phyloP scores from a whole-genome alignment of 1,139 yeast species.

The Taphrina flavorubra region DNA sequence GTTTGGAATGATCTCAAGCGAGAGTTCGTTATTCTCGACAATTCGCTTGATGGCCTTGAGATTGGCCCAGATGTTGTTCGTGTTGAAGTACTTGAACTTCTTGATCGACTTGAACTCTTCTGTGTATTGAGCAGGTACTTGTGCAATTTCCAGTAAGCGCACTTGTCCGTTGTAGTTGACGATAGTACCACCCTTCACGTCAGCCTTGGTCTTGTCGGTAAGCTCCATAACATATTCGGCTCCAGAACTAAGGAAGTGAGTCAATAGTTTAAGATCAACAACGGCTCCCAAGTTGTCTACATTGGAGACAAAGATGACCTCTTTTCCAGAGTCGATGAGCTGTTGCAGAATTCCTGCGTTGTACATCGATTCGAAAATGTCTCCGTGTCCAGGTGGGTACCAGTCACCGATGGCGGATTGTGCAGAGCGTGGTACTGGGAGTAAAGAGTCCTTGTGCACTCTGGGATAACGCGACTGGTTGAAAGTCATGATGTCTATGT shows the following conservation, averaged over 20 bases:
- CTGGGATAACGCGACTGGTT: slow-evolving; percentile 98
- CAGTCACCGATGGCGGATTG: slow-evolving; percentile 82
- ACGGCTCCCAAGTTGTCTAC: slow-evolving; percentile 99
- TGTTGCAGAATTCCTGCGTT: slow-evolving; percentile 92
- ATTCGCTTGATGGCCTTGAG: slow-evolving; percentile 91
- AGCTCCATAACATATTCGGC: slow-evolving; percentile 97
- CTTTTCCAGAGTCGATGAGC: slow-evolving; percentile 90
- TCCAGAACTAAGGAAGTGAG: slow-evolving; percentile 89
- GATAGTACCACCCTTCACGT: slow-evolving; percentile 98
- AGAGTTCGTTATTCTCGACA: slow-evolving; percentile 80
- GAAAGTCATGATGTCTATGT: slow-evolving; percentile 92
- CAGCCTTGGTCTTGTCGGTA: slow-evolving; percentile 98
- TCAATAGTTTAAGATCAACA: slow-evolving; percentile 86
- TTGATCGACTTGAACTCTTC: slow-evolving; percentile 98
- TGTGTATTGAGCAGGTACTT: slow-evolving; percentile 97
- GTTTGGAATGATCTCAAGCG: slow-evolving; percentile 95
- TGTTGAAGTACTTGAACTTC: slow-evolving; percentile 96
- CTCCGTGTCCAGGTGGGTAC: slow-evolving; percentile 99
- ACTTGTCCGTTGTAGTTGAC: slow-evolving; percentile 95
- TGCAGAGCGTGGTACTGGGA: slow-evolving; percentile 84
- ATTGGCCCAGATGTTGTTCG: slow-evolving; percentile 97
- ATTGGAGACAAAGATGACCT: slow-evolving; percentile 90
- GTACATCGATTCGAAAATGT: slow-evolving; percentile 86
- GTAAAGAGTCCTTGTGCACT: slow-evolving; percentile 87
- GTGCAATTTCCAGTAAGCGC: slow-evolving; percentile 94